These are phyloP conservation scores for Saturnispora bothae DNA, from an alignment of 805 yeast species.

Conservation along the genomic window DNA sequence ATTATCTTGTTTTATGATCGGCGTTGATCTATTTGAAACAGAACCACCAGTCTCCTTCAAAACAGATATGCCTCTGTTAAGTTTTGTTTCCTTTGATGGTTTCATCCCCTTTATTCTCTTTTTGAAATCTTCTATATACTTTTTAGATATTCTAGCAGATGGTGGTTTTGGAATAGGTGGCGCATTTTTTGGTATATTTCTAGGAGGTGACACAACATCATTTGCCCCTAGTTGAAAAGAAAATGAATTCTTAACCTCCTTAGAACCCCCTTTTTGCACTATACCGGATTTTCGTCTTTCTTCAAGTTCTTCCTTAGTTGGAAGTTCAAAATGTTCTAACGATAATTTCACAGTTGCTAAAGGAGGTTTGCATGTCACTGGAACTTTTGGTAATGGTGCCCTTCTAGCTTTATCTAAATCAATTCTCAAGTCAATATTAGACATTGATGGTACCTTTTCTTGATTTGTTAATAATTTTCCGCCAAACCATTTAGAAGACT, in stretches of 20 bases:
- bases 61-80: background rate
- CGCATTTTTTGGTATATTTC: conserved; percentile 9
- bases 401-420: conserved; percentile 2
- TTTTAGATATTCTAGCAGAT: conserved; percentile 11
- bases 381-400: conserved; percentile 1
- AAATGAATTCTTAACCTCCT: too few species aligned
- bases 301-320: conserved; percentile 6
- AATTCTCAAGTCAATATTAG: background rate
- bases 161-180: conserved; percentile 15
- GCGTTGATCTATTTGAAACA: background rate
- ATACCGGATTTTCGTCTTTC: conserved; percentile 1
- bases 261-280: background rate
- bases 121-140: conserved; percentile 17
- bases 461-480: background rate
- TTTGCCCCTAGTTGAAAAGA: background rate
- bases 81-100: background rate
- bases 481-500: background rate
- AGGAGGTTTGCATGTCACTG: background rate
- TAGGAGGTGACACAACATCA: background rate
- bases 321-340: conserved; percentile 1
- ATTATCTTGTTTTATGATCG: too few species aligned
- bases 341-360: background rate
- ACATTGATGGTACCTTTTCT: too few species aligned
- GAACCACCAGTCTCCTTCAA: background rate
- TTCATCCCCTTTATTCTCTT: conserved; percentile 15